These are phyloP conservation scores for Pseudisothecium myosuroides DNA, from an alignment of 225 moss, liverwort and hornwort genomes.

Conservation along the genomic window DNA sequence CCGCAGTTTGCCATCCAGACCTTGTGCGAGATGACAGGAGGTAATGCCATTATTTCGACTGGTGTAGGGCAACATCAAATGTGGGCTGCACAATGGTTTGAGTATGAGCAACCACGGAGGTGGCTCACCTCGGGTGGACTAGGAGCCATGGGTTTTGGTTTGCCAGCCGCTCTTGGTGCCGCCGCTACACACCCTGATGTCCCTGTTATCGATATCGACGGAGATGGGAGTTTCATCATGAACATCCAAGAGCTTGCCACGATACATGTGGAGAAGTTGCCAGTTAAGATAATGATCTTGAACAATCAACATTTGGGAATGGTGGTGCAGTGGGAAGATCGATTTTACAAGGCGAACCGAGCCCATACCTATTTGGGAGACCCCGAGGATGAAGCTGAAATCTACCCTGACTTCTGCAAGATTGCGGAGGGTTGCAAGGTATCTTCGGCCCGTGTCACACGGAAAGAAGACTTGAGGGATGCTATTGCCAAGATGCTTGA, in stretches of 20 bases:
- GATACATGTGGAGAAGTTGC: conserved; percentile 83
- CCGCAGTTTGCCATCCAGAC: conserved; percentile 83
- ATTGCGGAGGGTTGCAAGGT: conserved; percentile 93
- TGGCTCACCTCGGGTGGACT: conserved; percentile 99
- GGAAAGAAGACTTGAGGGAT: conserved; percentile 53
- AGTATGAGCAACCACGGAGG: conserved; percentile 80
- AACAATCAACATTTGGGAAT: conserved; percentile 96
- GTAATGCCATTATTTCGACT: conserved; percentile 91
- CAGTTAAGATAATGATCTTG: conserved; percentile 92
- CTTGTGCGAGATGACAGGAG: conserved; percentile 71
- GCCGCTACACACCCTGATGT: conserved; percentile 70
- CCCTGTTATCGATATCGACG: conserved; percentile 93
- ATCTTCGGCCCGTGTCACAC: conserved; percentile 66
- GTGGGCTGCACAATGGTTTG: conserved; percentile 97
- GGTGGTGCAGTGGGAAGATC: conserved; percentile 99
- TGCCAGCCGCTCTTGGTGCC: conserved; percentile 93
- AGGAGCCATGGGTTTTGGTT: conserved; percentile 98
- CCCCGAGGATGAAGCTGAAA: conserved; percentile 70
- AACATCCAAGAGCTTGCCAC: conserved; percentile 97
- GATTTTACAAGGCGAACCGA: conserved; percentile 94
- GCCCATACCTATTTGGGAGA: conserved; percentile 91
- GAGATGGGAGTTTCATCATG: conserved; percentile 97
- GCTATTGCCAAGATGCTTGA: conserved; percentile 79
- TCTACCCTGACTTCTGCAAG: conserved; percentile 93
- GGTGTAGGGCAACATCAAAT: conserved; percentile 99